Evolutionary conservation across 805 yeast species (phyloP).

Genomic region (Lipomyces mesembrius): DNA sequence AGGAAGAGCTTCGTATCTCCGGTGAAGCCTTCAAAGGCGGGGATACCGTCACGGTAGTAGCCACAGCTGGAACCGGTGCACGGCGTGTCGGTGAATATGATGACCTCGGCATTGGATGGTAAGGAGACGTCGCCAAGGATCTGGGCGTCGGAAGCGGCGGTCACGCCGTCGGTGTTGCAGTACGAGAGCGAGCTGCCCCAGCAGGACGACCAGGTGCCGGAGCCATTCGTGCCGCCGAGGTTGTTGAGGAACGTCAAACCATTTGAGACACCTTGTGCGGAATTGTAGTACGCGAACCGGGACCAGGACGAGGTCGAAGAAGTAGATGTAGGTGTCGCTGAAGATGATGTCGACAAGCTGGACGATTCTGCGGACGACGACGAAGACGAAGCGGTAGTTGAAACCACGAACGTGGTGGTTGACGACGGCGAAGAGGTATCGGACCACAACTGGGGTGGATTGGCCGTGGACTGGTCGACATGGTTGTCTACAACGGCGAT

Average conservation of each 20-base stretch:
- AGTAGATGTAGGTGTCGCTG: slow-evolving; percentile 41
- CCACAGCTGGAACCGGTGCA: slow-evolving; percentile 68
- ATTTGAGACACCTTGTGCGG: slow-evolving; percentile 66
- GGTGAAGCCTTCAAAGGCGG: slow-evolving; percentile 93
- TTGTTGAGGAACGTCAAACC: slow-evolving; percentile 85
- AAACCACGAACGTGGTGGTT: too few relatives aligned
- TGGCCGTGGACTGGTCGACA: slow-evolving; percentile 13
- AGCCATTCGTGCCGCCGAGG: slow-evolving; percentile 79
- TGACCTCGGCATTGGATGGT: slow-evolving; percentile 74
- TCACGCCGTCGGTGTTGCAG: slow-evolving; percentile 75
- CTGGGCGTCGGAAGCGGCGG: slow-evolving; percentile 70
- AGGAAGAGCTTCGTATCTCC: slow-evolving; percentile 85
- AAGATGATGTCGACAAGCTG: slow-evolving; percentile 35
- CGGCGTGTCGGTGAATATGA: slow-evolving; percentile 67
- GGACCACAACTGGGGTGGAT: slow-evolving; percentile 37
- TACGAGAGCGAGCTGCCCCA: slow-evolving; percentile 94
- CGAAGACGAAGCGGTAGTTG: slow-evolving; percentile 29
- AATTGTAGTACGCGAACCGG: slow-evolving; percentile 59
- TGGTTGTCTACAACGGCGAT: slow-evolving; percentile 23
- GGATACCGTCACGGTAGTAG: slow-evolving; percentile 79
- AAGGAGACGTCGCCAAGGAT: slow-evolving; percentile 71
- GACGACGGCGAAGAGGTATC: slow-evolving; percentile 29
- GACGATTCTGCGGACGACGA: slow-evolving; percentile 40
- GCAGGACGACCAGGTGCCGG: slow-evolving; percentile 84
- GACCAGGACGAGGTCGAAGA: slow-evolving; percentile 48